These are phyloP conservation scores for Asterionellopsis glacialis DNA, from an alignment of 108 stramenopile species.

Conservation along the genomic window DNA sequence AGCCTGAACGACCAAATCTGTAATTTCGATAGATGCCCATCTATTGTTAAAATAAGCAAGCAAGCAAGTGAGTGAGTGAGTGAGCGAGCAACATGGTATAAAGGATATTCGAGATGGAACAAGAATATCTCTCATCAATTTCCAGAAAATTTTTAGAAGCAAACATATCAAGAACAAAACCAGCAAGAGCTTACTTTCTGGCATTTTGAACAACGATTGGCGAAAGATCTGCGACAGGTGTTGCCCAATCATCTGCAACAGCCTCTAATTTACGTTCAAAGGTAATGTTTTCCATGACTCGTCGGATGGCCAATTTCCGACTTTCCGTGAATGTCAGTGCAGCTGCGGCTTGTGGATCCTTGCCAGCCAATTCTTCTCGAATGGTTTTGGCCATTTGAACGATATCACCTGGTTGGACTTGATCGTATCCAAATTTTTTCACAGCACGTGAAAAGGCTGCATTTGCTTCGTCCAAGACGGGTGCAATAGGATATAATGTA, in stretches of 20 bases:
- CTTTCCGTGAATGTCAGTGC: conserved; percentile 76
- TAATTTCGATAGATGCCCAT: conserved; percentile 73
- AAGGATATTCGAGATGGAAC: no score
- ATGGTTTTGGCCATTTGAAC: conserved; percentile 59
- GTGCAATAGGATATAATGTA: conserved; percentile 72
- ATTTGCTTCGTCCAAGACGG: conserved; percentile 74
- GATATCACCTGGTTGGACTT: conserved; percentile 65
- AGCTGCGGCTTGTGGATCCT: conserved; percentile 53
- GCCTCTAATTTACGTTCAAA: conserved; percentile 61
- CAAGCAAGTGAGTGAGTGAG: not conserved
- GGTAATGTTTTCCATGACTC: conserved; percentile 76
- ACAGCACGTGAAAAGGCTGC: conserved; percentile 66
- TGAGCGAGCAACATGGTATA: no score
- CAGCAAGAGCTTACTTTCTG: conserved; percentile 69
- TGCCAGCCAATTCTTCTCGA: conserved; percentile 53
- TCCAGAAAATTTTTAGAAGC: no score
- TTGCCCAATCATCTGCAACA: conserved; percentile 84
- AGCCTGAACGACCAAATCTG: conserved; percentile 62
- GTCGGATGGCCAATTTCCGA: conserved; percentile 66
- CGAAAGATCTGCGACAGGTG: conserved; percentile 53
- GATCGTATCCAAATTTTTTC: conserved; percentile 59
- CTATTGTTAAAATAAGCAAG: conserved; percentile 14
- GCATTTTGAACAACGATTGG: conserved; percentile 56
- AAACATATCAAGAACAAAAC: no score
- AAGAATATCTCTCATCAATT: no score